A percentile compares a stretch with the other conserved stretches of the same genome.
phyloP scores from a whole-genome alignment of 257 asterid genomes.

The Jaltomata sinuosa region DNA sequence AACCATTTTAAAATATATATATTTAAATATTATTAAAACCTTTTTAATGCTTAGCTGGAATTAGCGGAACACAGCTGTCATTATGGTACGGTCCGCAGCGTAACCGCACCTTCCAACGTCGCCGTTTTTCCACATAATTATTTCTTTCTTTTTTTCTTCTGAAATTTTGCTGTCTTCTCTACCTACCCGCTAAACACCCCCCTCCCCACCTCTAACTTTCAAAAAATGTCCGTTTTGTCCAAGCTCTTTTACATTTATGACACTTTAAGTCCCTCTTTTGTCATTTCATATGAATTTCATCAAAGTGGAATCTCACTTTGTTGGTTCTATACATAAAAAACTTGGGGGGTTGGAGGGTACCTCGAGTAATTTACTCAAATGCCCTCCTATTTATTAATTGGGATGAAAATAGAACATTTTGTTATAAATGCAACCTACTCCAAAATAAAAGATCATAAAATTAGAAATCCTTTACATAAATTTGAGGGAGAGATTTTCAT shows the following conservation, averaged over 20 bases:
- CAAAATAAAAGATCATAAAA: neutral
- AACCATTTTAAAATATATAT: too few species aligned
- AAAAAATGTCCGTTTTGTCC: slow-evolving; percentile 16
- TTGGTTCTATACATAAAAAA: neutral
- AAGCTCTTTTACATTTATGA: neutral
- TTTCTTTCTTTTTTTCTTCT: neutral
- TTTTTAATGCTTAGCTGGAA: slow-evolving; percentile 56
- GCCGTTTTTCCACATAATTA: slow-evolving; percentile 25
- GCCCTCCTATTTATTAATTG: neutral
- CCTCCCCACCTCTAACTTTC: neutral
- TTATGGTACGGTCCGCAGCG: slow-evolving; percentile 28
- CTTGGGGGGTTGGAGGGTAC: neutral
- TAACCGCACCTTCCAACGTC: slow-evolving; percentile 32
- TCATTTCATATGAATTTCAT: neutral
- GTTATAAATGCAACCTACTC: neutral
- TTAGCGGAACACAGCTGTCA: slow-evolving; percentile 59
- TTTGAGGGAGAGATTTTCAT: neutral
- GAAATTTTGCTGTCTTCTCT: neutral
- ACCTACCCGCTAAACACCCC: slow-evolving; percentile 4
- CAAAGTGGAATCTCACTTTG: neutral
- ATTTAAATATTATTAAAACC: neutral
- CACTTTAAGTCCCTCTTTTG: slow-evolving; percentile 5
- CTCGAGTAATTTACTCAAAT: neutral
- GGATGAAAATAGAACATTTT: neutral
- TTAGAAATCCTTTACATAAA: neutral